Conservation (phyloP, 2,329 filamentous ascomycete genomes). For the Harringtonia aguacate region DNA sequence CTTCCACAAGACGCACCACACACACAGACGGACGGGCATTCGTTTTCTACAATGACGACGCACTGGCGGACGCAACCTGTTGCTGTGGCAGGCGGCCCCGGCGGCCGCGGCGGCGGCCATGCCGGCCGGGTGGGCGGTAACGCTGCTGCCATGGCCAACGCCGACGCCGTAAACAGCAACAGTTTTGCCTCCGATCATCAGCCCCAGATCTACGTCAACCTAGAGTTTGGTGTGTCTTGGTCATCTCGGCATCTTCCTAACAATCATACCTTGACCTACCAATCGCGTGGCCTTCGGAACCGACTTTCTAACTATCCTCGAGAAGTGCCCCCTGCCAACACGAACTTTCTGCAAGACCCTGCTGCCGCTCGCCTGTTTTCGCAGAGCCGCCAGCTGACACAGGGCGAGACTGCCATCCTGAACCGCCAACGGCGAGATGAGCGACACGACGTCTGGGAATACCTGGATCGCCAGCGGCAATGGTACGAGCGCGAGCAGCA, state of each 20-base stretch:
- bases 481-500: constrained; percentile 11
- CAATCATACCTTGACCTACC: constrained; percentile 34
- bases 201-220: constrained; percentile 37
- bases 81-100: no score
- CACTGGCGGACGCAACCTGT: constrained; percentile 2
- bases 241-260: constrained; percentile 30
- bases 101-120: no score
- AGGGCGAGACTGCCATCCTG: constrained; percentile 3
- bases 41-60: not conserved
- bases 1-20: no score
- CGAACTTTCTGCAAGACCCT: not conserved
- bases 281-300: constrained; percentile 33
- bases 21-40: no score
- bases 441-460: constrained; percentile 7
- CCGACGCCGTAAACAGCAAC: not conserved
- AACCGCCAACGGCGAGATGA: constrained; percentile 9
- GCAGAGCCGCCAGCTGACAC: not conserved
- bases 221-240: constrained; percentile 43
- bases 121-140: no score
- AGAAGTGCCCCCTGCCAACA: constrained; percentile 5
- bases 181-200: constrained; percentile 6
- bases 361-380: no score
- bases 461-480: constrained; percentile 4
- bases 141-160: no score
- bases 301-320: constrained; percentile 22